These are phyloP conservation scores for Clonostachys rosea DNA, from an alignment of 2,329 filamentous ascomycete species.

Conservation along the genomic window DNA sequence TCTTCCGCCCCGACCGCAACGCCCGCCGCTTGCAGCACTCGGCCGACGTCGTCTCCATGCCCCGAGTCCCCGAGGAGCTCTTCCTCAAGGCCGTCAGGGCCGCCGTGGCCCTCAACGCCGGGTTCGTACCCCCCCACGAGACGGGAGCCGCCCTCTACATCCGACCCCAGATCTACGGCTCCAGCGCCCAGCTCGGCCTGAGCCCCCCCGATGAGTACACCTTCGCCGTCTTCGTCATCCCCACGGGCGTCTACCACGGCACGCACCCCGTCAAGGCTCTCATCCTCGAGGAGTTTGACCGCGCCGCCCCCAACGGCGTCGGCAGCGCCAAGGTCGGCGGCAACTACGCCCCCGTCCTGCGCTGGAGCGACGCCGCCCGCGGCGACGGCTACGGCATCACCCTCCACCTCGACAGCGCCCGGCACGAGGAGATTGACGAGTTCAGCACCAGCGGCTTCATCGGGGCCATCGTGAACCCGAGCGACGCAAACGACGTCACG, in stretches of 20 bases:
- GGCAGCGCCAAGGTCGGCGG: slow-evolving; percentile 92
- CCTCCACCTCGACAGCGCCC: slow-evolving; percentile 83
- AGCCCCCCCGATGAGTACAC: slow-evolving; percentile 88
- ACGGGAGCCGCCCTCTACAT: slow-evolving; percentile 92
- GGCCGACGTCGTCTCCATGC: slow-evolving; percentile 78
- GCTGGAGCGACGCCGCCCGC: slow-evolving; percentile 79
- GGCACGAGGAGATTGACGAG: slow-evolving; percentile 83
- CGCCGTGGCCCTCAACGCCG: slow-evolving; percentile 84
- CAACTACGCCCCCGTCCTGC: slow-evolving; percentile 90
- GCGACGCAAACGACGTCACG: slow-evolving; percentile 53
- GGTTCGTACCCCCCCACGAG: slow-evolving; percentile 83
- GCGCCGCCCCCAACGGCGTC: slow-evolving; percentile 84
- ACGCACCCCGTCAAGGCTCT: slow-evolving; percentile 81
- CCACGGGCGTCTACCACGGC: slow-evolving; percentile 92
- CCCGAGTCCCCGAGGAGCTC: slow-evolving; percentile 68
- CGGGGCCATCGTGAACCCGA: slow-evolving; percentile 53
- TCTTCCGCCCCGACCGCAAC: slow-evolving; percentile 87
- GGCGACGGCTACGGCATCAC: slow-evolving; percentile 87
- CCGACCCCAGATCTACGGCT: slow-evolving; percentile 83
- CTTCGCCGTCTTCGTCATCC: slow-evolving; percentile 85
- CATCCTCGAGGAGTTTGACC: slow-evolving; percentile 90
- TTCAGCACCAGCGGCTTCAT: slow-evolving; percentile 95
- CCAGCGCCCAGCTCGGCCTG: slow-evolving; percentile 79
- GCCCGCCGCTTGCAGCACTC: slow-evolving; percentile 81
- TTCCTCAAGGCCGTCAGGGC: slow-evolving; percentile 75